Evolutionary conservation across 164 flowering plant species (phyloP).

Genomic region (Liquidambar formosana): DNA sequence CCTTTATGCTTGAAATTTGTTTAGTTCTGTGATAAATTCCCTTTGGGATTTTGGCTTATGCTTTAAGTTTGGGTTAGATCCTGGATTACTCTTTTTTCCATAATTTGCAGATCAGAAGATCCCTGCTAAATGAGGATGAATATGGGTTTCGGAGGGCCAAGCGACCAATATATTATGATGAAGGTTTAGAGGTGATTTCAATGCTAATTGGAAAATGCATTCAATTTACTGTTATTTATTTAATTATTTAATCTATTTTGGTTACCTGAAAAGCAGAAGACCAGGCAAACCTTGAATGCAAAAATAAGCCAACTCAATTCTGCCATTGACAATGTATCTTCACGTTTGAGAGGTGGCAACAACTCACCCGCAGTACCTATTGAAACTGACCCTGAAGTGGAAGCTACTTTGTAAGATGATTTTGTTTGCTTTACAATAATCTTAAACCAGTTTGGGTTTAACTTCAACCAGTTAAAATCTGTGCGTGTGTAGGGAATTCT

Average conservation of each 20-base stretch:
- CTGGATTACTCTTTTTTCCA: neutral
- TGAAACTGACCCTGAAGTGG: conserved; percentile 60
- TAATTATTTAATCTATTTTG: neutral
- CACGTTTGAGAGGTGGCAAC: conserved; percentile 77
- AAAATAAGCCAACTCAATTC: conserved; percentile 82
- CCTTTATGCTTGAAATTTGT: neutral
- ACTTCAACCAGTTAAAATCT: neutral
- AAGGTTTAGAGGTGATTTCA: conserved; percentile 73
- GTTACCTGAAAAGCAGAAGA: conserved; percentile 51
- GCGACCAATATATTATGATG: conserved; percentile 81
- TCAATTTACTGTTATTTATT: neutral
- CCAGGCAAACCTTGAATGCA: conserved; percentile 71
- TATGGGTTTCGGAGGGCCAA: conserved; percentile 74
- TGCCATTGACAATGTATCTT: conserved; percentile 87
- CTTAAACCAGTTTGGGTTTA: neutral
- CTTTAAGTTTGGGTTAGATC: neutral
- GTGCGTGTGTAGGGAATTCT: neutral
- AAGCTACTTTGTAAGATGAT: conserved; percentile 46
- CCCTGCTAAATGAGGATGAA: conserved; percentile 86
- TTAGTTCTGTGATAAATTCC: neutral
- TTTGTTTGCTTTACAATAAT: conserved; percentile 16
- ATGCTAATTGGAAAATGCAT: neutral
- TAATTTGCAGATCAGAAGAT: conserved; percentile 68
- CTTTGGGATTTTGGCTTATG: neutral
- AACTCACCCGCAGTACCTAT: conserved; percentile 40